These are phyloP conservation scores for Choanephora cucurbitarum DNA, from an alignment of 371 early-diverging fungal genomes.

Conservation along the genomic window DNA sequence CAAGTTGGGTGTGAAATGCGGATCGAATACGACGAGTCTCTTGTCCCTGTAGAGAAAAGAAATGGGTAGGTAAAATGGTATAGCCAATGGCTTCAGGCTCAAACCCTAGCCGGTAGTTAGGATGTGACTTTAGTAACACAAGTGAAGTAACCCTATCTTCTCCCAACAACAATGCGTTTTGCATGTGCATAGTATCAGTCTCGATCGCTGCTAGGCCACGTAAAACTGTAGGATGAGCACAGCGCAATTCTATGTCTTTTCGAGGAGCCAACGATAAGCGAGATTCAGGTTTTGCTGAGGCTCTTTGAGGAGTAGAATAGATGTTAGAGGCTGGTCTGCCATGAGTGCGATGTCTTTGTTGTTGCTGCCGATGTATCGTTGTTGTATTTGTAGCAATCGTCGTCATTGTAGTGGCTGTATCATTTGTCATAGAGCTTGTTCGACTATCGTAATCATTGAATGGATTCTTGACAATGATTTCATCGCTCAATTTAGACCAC, in stretches of 20 bases:
- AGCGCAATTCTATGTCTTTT: constrained; percentile 35
- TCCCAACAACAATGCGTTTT: constrained; percentile 45
- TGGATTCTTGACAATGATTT: constrained; percentile 30
- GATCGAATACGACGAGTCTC: constrained; percentile 40
- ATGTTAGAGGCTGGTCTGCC: not conserved
- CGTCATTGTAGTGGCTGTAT: constrained; percentile 6
- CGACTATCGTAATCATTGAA: constrained; percentile 20
- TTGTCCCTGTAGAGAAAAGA: constrained; percentile 39
- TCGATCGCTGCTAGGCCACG: constrained; percentile 38
- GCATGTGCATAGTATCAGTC: constrained; percentile 47
- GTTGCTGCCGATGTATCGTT: not conserved
- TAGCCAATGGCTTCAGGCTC: constrained; percentile 53
- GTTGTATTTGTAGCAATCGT: constrained; percentile 3
- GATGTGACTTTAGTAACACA: constrained; percentile 44
- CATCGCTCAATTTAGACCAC: constrained; percentile 42
- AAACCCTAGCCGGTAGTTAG: constrained; percentile 45
- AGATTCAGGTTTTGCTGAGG: constrained; percentile 24
- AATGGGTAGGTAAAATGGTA: constrained; percentile 39
- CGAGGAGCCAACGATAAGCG: constrained; percentile 33
- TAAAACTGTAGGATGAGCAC: constrained; percentile 52
- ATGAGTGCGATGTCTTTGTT: not conserved
- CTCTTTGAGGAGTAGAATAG: not conserved
- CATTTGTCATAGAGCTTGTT: constrained; percentile 2
- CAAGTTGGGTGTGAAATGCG: constrained; percentile 43
- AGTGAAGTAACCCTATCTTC: constrained; percentile 46